phyloP scores from a whole-genome alignment of 768 basidiomycete genomes.

The Candolleomyces eurysporus region DNA sequence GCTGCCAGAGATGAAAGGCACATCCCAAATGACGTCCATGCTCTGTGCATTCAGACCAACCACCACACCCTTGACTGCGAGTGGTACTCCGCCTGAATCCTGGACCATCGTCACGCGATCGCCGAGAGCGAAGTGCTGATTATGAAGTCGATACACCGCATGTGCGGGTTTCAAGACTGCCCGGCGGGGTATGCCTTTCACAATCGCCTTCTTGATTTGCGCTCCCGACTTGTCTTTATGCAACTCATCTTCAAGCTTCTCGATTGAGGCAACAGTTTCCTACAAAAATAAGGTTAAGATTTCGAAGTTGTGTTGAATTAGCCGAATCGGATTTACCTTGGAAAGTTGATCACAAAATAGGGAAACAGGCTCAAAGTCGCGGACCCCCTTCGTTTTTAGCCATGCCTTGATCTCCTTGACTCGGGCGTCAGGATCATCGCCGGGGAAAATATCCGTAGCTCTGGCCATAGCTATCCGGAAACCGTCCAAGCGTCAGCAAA shows the following conservation, averaged over 20 bases:
- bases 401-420: conserved; percentile 80
- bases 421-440: conserved; percentile 60
- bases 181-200: conserved; percentile 89
- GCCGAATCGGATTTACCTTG: conserved; percentile 49
- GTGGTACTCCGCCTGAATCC: conserved; percentile 89
- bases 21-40: conserved; percentile 97
- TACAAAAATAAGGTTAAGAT: conserved; percentile 22
- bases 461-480: conserved; percentile 61
- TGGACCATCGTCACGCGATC: conserved; percentile 96
- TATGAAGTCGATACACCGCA: conserved; percentile 84
- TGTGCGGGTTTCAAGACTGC: conserved; percentile 93
- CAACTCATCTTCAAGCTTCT: conserved; percentile 69
- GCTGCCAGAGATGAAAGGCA: conserved; percentile 89
- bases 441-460: conserved; percentile 56
- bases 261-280: conserved; percentile 79
- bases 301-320: neutral
- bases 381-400: conserved; percentile 83
- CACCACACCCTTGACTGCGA: conserved; percentile 91
- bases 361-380: conserved; percentile 90
- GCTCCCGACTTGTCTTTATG: conserved; percentile 56
- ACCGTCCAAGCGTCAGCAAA: conserved; percentile 6
- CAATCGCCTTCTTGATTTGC: conserved; percentile 86
- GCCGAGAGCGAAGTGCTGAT: conserved; percentile 83
- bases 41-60: conserved; percentile 83
- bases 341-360: conserved; percentile 89